Base-by-base conservation (phyloP, 495 filamentous ascomycete species). In the Trichocladium uniseriatum region DNA sequence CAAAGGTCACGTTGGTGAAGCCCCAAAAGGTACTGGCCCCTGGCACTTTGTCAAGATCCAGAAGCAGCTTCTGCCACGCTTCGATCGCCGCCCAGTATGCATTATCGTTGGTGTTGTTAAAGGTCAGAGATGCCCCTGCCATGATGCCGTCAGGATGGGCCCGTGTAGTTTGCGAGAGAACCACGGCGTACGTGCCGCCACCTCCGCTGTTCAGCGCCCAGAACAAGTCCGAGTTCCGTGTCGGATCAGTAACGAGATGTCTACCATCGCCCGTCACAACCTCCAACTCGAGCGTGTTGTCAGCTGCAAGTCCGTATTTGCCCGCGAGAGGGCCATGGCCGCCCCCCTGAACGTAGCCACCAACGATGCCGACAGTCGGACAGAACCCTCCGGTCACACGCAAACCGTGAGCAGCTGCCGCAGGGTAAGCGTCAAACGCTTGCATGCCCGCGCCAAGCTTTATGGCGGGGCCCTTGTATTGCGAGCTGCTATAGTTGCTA, bases 171-270 rank as follows among this genome's bases (percentile, higher is more conserved):
- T 73, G 53, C 16, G 66, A 70, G 39, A 64, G 53, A 1, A 79
- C 76, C 10, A 78, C 69, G n/a, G 66, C 77, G 42, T 69, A 80
- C 14, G 64, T 79, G 18, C 77, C 74, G 14, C 63, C 69, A 10
- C 79, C 80, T 9, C 79, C 79, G 18, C 79, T 79, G 29, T 63
- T 66, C 0, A 83, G 56, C 7, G 80, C 80, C 77, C 77, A 82
- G 60, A 71, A 82, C 0, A 84, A 57, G 52, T 82, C 79, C 0
- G 62, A 15, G 51, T 80, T 67, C 43, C 74, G 20, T n/a, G 61
- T 63, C 0, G 67, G 68, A 10, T 64, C 64, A 11, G 72, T 74
- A 0, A 57, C 66, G 22, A 81, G 11, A 29, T 66, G 51, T 16
- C 58, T 55, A 0, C 79, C 76, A 1, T 54, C 38, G 0, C 67